Conservation (phyloP, 768 basidiomycete genomes). For the Ramaria sp. region DNA sequence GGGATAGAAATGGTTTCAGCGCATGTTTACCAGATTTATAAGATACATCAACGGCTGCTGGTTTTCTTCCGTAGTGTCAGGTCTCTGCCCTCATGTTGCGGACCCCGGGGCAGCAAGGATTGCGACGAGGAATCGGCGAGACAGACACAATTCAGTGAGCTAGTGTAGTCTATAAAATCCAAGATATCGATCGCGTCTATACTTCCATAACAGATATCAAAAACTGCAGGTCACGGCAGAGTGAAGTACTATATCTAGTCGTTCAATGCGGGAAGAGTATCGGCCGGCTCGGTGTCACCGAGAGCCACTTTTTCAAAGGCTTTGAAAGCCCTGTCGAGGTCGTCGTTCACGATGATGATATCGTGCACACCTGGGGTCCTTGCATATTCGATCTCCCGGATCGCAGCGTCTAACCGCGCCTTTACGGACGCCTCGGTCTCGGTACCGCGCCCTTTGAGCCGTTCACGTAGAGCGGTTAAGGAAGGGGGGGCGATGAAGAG, state of each 20-base stretch:
- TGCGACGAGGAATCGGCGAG: too few relatives aligned
- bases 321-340: slow-evolving; percentile 71
- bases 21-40: too few relatives aligned
- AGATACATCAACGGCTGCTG: too few relatives aligned
- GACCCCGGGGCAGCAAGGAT: too few relatives aligned
- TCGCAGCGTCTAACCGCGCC: slow-evolving; percentile 67
- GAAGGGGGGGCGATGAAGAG: slow-evolving; percentile 89
- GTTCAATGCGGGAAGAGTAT: slow-evolving; percentile 49
- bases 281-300: slow-evolving; percentile 50
- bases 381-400: slow-evolving; percentile 78
- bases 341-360: slow-evolving; percentile 82
- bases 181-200: too few relatives aligned
- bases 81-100: too few relatives aligned
- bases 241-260: background rate
- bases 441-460: slow-evolving; percentile 74
- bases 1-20: too few relatives aligned
- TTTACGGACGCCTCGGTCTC: slow-evolving; percentile 65
- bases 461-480: slow-evolving; percentile 52
- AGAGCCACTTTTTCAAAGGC: slow-evolving; percentile 69
- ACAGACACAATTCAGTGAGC: too few relatives aligned
- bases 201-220: too few relatives aligned
- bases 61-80: too few relatives aligned
- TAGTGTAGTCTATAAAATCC: too few relatives aligned
- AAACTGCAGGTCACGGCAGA: too few relatives aligned
- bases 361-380: slow-evolving; percentile 66